phyloP scores from a whole-genome alignment of 2,329 filamentous ascomycete genomes.

The Diaporthe eres region DNA sequence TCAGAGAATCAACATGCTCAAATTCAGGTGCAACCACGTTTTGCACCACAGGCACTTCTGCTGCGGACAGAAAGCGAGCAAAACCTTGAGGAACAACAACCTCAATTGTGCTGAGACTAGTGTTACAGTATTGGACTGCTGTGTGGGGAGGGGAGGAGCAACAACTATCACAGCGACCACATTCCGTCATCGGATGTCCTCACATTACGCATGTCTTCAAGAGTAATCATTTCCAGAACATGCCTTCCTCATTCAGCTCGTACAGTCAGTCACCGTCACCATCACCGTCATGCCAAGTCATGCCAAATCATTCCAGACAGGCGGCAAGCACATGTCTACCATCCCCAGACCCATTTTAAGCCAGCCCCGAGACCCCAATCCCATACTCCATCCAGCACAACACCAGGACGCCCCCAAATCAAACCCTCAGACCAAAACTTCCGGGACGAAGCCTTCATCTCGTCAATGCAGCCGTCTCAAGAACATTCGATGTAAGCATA shows the following conservation, averaged over 20 bases:
- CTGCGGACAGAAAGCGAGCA: not conserved
- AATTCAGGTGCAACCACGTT: no score
- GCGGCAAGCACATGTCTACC: not conserved
- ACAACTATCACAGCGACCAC: not conserved
- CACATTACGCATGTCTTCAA: not conserved
- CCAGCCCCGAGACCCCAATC: not conserved
- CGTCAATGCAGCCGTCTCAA: not conserved
- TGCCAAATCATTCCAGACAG: constrained; percentile 9
- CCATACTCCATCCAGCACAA: constrained; percentile 11
- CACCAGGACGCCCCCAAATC: not conserved
- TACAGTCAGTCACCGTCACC: constrained; percentile 12
- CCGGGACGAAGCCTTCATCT: not conserved
- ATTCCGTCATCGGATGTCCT: not conserved
- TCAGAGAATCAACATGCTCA: not conserved
- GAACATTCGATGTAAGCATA: not conserved
- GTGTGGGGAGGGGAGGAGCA: not conserved
- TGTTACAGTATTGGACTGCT: not conserved
- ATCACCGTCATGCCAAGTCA: no score
- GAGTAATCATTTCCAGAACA: constrained; percentile 1
- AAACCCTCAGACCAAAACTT: not conserved
- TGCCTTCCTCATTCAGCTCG: constrained; percentile 22
- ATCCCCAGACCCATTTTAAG: not conserved
- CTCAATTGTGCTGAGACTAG: not conserved
- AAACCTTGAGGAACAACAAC: no score
- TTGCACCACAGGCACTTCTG: not conserved